Evolutionary conservation across 1,139 yeast species (phyloP), one percentile per base, ranked within the genome.

Genomic region (Geotrichum reessii): DNA sequence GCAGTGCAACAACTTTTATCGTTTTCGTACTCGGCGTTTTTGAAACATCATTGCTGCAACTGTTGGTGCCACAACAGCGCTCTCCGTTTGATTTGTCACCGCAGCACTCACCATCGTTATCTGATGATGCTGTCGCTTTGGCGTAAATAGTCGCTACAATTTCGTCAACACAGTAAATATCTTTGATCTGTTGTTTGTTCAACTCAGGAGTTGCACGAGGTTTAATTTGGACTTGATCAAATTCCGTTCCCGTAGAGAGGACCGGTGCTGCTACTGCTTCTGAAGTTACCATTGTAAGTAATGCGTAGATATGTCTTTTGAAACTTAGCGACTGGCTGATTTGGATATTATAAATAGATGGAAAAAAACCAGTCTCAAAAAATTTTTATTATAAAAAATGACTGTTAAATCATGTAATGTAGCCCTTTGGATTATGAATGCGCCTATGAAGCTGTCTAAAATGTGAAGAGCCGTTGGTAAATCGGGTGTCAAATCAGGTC

Each of bases 1-100:
- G 99, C 47, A 93, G 74, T 0, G 98, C 92, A 2, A 92, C 79
- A 48, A 51, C 70, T 73, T 69, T 75, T 84, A 52, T 66, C 71
- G 42, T 74, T 72, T 14, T 25, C 22, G 28, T 46, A 5, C 42
- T 24, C 9, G 5, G 37, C 37, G 21, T 40, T 48, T 27, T 19
- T 9, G n/a, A 17, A 25, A 44, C 6, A 9, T 4, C 4, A 9
- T 47, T 24, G 14, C 6, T 8, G 14, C 42, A 17, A 22, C 44
- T 11, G 25, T 47, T 31, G 24, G 9, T 46, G 6, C 31, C 52
- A 22, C 21, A n/a, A 69, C 64, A 28, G 66, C 63, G 47, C 85
- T 69, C 62, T 70, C 76, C 0, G 66, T 64, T 0, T 76, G 73
- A 19, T 14, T 37, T 17, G 42, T 6, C 17, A 12, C 87, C 67